Conservation (phyloP, 2,329 filamentous ascomycete species). For the Botryotinia calthae region DNA sequence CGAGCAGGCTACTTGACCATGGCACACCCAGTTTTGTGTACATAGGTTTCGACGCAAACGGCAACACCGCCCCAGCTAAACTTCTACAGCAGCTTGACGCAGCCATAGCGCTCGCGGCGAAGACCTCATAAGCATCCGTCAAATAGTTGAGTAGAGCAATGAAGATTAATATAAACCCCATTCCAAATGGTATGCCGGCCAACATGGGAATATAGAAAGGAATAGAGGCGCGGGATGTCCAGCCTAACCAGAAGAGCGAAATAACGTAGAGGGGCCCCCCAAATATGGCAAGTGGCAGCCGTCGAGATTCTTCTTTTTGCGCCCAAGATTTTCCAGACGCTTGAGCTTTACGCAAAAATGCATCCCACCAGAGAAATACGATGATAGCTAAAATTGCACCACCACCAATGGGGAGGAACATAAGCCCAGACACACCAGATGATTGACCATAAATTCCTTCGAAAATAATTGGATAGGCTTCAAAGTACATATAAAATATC, state of each 20-base stretch:
- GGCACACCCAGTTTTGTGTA: constrained; percentile 46
- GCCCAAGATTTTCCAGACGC: constrained; percentile 46
- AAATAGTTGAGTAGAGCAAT: constrained; percentile 61
- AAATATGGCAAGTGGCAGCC: constrained; percentile 48
- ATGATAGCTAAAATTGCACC: constrained; percentile 52
- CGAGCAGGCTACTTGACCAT: constrained; percentile 49
- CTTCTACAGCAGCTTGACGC: constrained; percentile 42
- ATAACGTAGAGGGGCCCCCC: constrained; percentile 46
- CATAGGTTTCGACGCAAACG: constrained; percentile 48
- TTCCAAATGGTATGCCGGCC: constrained; percentile 55
- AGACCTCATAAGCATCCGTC: constrained; percentile 55
- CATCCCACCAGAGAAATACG: constrained; percentile 51
- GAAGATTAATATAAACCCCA: constrained; percentile 54
- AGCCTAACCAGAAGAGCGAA: constrained; percentile 58
- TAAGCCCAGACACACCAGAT: constrained; percentile 55
- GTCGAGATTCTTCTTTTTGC: constrained; percentile 52
- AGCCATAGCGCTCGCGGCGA: constrained; percentile 55
- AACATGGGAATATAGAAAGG: constrained; percentile 57
- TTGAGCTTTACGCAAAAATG: constrained; percentile 50
- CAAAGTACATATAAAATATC: constrained; percentile 63
- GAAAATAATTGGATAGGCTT: constrained; percentile 64
- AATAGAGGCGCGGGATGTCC: constrained; percentile 51
- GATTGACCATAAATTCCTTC: constrained; percentile 58
- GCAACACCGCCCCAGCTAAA: constrained; percentile 46
- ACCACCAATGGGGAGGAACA: constrained; percentile 54